Evolutionary conservation across 2,329 filamentous ascomycete genomes (phyloP), one percentile per base, ranked within the genome.

Genomic region (Camillea tinctor): DNA sequence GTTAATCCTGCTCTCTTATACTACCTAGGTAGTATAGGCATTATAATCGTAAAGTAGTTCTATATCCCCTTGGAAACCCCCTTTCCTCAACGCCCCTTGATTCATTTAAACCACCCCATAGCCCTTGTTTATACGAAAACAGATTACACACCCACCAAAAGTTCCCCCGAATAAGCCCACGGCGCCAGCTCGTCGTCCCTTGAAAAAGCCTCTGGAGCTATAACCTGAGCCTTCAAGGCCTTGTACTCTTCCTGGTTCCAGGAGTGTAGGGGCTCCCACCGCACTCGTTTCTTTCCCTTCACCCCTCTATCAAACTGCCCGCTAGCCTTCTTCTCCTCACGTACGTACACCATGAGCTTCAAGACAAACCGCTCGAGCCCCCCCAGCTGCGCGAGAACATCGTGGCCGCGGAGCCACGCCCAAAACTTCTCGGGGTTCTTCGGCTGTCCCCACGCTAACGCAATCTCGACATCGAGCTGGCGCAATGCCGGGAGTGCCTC

Each of bases 391-490:
- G 55, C 59, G 5, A 65, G 44, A 7, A 66, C 49, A n/a, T 63
- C n/a, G n/a, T 4, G 59, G 11, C 63, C 52, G 49, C 48, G 61
- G 51, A 66, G 23, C 64, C 62, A 66, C 20, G 9, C 17, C 64
- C 62, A 66, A n/a, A 67, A 61, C 23, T 50, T 52, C n/a, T 48
- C 23, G n/a, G 65, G 49, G 9, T 65, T 23, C 53, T 60, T 55
- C 17, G 65, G 65, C 13, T 66, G 64, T 5, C 58, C 56, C 53
- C 61, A 63, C 9, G 44, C 36, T 15, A 67, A 19, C 26, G 58
- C 61, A 1, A 67, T 52, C 23, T 67, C 60, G 17, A 67, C 50
- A 23, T 67, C 64, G n/a, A 67, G 58, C 56, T 67, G 64, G 23
- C 19, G 26, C 26, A 67, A 49, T 9, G 22, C 24, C 15, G 57